Evolutionary conservation across 1,284 basidiomycete species (phyloP).

Genomic region (Ganoderma leucocontextum): DNA sequence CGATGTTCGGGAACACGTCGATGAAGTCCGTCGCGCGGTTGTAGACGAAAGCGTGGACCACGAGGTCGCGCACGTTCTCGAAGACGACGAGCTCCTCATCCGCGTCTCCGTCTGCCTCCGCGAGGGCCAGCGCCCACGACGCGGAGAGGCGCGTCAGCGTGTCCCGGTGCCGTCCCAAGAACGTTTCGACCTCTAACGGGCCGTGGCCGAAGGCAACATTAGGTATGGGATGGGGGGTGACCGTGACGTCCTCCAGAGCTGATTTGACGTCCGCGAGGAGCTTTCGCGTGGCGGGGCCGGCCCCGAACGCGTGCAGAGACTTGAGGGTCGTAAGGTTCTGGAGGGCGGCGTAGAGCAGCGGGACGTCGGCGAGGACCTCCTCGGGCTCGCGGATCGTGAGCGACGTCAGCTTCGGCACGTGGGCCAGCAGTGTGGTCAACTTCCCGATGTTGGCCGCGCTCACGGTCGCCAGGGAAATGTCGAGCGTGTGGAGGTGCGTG

Average conservation of each 20-base stretch:
- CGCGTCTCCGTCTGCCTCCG: too few relatives aligned
- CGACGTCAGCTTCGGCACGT: neutral
- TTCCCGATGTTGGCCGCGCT: neutral
- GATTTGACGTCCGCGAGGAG: neutral
- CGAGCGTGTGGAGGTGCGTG: neutral
- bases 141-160: neutral
- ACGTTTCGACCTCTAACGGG: neutral
- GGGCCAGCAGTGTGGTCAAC: neutral
- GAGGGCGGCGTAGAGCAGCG: neutral
- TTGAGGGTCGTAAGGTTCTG: neutral
- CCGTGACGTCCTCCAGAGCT: neutral
- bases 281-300: neutral
- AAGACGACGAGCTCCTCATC: neutral
- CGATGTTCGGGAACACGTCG: conserved; percentile 3
- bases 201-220: neutral
- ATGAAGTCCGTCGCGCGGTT: neutral
- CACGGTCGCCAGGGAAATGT: neutral
- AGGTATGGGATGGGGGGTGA: neutral
- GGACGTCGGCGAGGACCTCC: neutral
- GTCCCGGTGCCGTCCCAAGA: neutral
- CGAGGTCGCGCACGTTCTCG: neutral
- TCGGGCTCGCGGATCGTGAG: neutral
- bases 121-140: neutral
- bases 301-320: neutral
- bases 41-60: neutral